These are phyloP conservation scores for Gossypium thurberi DNA, from an alignment of 345 rosid species.

Conservation along the genomic window DNA sequence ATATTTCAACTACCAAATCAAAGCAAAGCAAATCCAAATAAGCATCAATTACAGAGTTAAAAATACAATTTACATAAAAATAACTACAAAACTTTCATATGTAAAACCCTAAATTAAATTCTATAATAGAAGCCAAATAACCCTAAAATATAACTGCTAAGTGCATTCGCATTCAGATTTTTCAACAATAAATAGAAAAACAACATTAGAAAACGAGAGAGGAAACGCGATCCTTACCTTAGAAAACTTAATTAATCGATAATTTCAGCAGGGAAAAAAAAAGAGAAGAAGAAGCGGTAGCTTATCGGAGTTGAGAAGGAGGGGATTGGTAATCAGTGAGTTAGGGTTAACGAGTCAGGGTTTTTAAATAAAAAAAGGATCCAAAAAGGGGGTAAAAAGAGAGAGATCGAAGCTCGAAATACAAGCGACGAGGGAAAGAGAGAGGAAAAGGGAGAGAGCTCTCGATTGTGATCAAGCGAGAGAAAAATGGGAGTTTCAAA, in stretches of 20 bases:
- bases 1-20: not conserved
- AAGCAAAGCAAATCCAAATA: not conserved
- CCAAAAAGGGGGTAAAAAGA: not conserved
- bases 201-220: not conserved
- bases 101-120: constrained; percentile 1
- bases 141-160: not conserved
- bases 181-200: not conserved
- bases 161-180: not conserved
- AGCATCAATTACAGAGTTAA: not conserved
- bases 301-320: not conserved
- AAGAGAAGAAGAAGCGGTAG: not conserved
- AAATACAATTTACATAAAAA: not conserved
- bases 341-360: not conserved
- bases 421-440: not conserved
- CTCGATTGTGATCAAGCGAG: constrained; percentile 4
- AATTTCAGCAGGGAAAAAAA: not conserved
- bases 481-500: not conserved
- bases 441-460: not conserved
- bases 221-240: constrained; percentile 6
- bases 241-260: not conserved
- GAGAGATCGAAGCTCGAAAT: not conserved
- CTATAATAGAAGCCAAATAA: not conserved
- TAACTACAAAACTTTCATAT: not conserved
- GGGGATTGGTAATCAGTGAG: constrained; percentile 3
- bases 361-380: not conserved